Evolutionary conservation across 495 filamentous ascomycete species (phyloP), one percentile per base, ranked within the genome.

Genomic region (Amorphotheca resinae): DNA sequence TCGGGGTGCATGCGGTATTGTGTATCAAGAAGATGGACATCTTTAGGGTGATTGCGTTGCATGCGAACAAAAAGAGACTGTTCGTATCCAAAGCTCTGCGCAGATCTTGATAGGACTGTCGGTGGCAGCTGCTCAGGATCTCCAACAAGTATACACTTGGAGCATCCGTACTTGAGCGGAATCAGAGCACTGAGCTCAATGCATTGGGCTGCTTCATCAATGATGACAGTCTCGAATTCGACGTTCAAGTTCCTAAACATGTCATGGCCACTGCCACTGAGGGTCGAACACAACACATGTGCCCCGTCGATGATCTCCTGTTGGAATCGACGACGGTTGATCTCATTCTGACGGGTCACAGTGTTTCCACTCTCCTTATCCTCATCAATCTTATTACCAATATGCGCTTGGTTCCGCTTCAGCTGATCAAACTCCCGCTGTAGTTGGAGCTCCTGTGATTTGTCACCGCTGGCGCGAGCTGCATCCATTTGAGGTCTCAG

Each of bases 1-100:
- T 86, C 82, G 0, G 91, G 91, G 64, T 98, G 91, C 91, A 98
- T 98, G 64, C 91, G 91, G 57, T 98, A 98, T 56, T 98, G 91
- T 25, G 79, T 87, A 61, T 95, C 89, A 16, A 98, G 75, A 26
- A 98, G 70, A 62, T 96, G 89, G n/a, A 98, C 80, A 51, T 93
- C 81, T 31, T 79, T 66, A 1, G 86, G 80, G 50, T 88, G 80
- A 48, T 95, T 95, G 48, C 74, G 72, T 57, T 95, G 88, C 93
- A 98, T 98, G 22, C 91, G 80, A 32, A 95, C 91, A 64, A 98
- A 98, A 61, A 98, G 68, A 67, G 85, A 93, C 65, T 96, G 89
- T 56, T 96, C 93, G 63, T 95, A 98, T 48, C 88, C 83, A 61
- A 88, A 96, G 32, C 79, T 74, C 11, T 87, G 86, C 12, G 93